Evolutionary conservation across 148 eudicot genomes (phyloP), one percentile per base, ranked within the genome.

Genomic region (Rhododendron mucronatum): DNA sequence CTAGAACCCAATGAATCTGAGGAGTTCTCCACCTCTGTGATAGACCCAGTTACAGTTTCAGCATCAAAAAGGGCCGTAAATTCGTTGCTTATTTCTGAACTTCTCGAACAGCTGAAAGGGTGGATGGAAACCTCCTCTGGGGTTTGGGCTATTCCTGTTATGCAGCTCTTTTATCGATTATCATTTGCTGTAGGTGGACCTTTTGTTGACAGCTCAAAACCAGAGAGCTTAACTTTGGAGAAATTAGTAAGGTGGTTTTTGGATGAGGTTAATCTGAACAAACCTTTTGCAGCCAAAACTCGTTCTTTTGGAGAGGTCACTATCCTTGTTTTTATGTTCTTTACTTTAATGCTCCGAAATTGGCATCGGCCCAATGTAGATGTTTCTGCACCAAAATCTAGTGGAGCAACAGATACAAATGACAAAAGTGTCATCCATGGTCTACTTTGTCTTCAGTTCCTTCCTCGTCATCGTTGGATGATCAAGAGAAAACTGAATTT

Each of bases 161-260:
- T 97, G 98, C 99, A 95, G 89, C 96, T 97, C 81, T 94, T 97
- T 87, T 95, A 94, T 88, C 88, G 98, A 85, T 85, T 97, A 87
- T 95, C 99, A 50, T 95, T 98, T 89, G 96, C 98, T 84, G 91
- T 93, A 78, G 99, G 99, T 78, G 99, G 99, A 82, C 98, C 99
- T 83, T 97, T 97, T 91, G 92, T 94, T 85, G 97, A 95, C 86
- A 88, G 91, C 86, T 88, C 91, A 77, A 92, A 91, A 86, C 92
- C 95, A 84, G 98, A 92, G 87, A 92, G 93, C 93, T 88, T 94
- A 86, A 95, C 92, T 90, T 84, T 97, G 94, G 99, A 97, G 88
- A 94, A 91, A 88, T 88, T 97, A 90, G 92, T 94, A 81, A 91
- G 92, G 86, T 97, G 98, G 98, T 97, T 97, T 89, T 86, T 97